Conservation (phyloP, 177 flowering plant genomes). For the Vitis hybrid region DNA sequence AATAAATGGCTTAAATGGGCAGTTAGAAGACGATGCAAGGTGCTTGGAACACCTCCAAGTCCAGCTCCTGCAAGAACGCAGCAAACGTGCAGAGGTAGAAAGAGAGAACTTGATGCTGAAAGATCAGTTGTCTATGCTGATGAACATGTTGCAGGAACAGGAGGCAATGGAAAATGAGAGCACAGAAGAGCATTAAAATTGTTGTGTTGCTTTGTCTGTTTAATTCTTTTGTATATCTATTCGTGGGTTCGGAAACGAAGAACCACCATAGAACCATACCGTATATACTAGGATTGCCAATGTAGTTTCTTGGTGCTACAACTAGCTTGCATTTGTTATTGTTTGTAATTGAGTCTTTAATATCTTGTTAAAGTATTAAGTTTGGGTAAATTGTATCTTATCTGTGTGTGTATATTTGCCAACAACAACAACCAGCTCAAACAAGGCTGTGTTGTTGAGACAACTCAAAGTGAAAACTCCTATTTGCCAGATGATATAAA, state of each 20-base stretch:
- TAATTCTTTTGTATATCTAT: conserved; percentile 21
- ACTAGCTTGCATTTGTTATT: too few species aligned
- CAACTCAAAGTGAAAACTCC: too few species aligned
- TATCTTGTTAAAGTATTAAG: too few species aligned
- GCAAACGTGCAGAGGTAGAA: conserved; percentile 72
- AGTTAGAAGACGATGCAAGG: conserved; percentile 75
- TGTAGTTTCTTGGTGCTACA: background rate
- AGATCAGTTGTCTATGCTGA: conserved; percentile 71
- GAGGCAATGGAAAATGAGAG: conserved; percentile 37
- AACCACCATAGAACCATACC: background rate
- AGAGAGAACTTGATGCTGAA: conserved; percentile 74
- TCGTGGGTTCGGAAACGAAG: background rate
- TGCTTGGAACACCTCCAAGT: conserved; percentile 76
- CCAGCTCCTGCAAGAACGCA: conserved; percentile 77
- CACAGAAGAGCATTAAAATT: conserved; percentile 28
- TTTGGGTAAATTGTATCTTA: too few species aligned
- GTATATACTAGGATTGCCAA: background rate
- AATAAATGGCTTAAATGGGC: conserved; percentile 84
- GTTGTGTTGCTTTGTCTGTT: background rate
- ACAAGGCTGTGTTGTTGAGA: too few species aligned
- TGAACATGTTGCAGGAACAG: conserved; percentile 76
- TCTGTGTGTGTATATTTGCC: too few species aligned
- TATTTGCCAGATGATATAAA: too few species aligned
- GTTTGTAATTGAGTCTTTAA: too few species aligned
- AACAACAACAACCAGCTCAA: too few species aligned